Percentiles rank a stretch among this genome's conserved stretches.
Conservation (phyloP, 2,329 filamentous ascomycete species). For the Epichloe amarillans region DNA sequence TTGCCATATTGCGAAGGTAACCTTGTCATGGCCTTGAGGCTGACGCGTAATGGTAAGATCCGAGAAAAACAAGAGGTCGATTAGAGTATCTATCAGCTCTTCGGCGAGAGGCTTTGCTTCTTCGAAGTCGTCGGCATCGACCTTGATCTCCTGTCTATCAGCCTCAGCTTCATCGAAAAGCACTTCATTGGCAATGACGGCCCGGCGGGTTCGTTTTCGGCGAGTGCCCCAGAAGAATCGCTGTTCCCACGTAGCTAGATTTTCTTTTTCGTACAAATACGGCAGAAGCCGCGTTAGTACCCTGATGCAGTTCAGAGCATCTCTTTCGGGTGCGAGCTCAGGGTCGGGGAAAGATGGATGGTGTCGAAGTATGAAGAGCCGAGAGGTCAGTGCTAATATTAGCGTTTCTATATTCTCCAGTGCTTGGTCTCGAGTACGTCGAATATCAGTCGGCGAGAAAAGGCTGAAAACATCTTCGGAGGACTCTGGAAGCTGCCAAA, state of each 20-base stretch:
- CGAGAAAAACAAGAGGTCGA: conserved; percentile 83
- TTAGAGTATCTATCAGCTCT: conserved; percentile 78
- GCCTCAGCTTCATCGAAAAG: conserved; percentile 67
- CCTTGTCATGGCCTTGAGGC: conserved; percentile 59
- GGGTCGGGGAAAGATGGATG: conserved; percentile 83
- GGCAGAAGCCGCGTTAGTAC: conserved; percentile 81
- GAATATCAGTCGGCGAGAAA: conserved; percentile 86
- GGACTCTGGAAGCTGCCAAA: conserved; percentile 94
- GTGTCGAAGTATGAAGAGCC: conserved; percentile 69
- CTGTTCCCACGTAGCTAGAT: conserved; percentile 74
- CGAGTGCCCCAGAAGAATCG: conserved; percentile 81
- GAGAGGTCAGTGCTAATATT: conserved; percentile 69
- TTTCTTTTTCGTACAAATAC: conserved; percentile 82
- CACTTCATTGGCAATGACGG: conserved; percentile 57
- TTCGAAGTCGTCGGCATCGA: conserved; percentile 53
- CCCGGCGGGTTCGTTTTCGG: conserved; percentile 56
- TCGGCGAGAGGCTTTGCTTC: conserved; percentile 80
- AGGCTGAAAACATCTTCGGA: conserved; percentile 94
- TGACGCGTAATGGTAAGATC: conserved; percentile 74
- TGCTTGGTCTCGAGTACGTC: conserved; percentile 72
- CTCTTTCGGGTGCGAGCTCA: conserved; percentile 69
- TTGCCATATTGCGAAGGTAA: conserved; percentile 93
- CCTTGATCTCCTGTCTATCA: conserved; percentile 32
- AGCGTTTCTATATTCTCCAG: conserved; percentile 84
- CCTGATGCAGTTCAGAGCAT: conserved; percentile 91